phyloP scores from a whole-genome alignment of 139 green algal genomes.

The Edaphochlamys debaryana region DNA sequence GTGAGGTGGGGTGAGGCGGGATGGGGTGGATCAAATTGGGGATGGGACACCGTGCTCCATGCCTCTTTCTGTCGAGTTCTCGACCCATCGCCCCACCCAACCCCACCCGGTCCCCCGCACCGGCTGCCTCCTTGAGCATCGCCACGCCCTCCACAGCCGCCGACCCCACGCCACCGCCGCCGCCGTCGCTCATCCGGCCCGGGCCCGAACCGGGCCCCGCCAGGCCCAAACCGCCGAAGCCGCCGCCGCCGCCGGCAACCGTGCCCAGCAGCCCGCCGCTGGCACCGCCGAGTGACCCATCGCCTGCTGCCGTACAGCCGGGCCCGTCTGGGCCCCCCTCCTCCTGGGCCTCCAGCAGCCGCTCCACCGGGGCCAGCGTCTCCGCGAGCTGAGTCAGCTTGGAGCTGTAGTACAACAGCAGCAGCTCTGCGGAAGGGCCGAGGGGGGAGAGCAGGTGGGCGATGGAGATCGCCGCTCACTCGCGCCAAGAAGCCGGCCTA shows the following conservation, averaged over 20 bases:
- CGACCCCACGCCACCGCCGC: constrained; percentile 12
- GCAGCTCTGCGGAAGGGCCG: constrained; percentile 42
- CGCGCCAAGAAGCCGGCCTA: too few relatives aligned
- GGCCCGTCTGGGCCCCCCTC: not conserved
- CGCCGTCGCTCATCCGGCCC: constrained; percentile 7
- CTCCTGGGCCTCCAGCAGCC: constrained; percentile 17
- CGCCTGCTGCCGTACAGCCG: constrained; percentile 11
- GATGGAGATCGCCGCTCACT: too few relatives aligned
- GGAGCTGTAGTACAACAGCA: constrained; percentile 50
- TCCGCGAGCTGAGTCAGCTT: constrained; percentile 57
- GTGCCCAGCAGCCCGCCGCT: too few relatives aligned
- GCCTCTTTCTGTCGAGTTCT: constrained; percentile 1
- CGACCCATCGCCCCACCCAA: not conserved
- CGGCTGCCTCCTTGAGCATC: constrained; percentile 25
- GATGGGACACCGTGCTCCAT: too few relatives aligned
- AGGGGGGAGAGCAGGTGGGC: not conserved
- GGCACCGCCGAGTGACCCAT: not conserved
- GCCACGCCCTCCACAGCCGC: constrained; percentile 28
- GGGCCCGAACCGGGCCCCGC: not conserved
- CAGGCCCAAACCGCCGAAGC: not conserved
- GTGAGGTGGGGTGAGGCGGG: too few relatives aligned
- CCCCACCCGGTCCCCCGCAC: not conserved
- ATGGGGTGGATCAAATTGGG: too few relatives aligned
- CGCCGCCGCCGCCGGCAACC: not conserved
- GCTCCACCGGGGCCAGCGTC: constrained; percentile 25